A percentile compares a stretch with the other conserved stretches of the same genome.
These are phyloP conservation scores for Phytophthora idaei DNA, from an alignment of 352 stramenopile species.

Conservation along the genomic window DNA sequence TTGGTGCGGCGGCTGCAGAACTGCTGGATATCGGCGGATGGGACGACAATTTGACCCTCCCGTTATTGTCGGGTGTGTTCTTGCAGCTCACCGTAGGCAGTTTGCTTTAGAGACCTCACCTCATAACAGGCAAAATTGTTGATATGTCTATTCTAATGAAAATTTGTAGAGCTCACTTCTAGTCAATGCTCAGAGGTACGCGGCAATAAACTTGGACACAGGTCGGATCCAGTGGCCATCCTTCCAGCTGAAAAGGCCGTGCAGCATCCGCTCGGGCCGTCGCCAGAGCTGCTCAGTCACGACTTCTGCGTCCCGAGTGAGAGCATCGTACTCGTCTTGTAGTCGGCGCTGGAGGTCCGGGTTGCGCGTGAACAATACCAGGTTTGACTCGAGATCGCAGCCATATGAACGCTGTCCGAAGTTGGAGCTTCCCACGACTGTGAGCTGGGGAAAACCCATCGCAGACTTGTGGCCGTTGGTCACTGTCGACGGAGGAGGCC, in stretches of 20 bases:
- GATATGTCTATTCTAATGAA: slow-evolving; percentile 33
- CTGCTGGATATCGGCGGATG: slow-evolving; percentile 47
- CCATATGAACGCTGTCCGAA: slow-evolving; percentile 81
- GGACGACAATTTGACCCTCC: slow-evolving; percentile 69
- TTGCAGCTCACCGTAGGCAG: slow-evolving; percentile 37
- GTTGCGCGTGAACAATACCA: slow-evolving; percentile 68
- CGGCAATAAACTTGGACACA: slow-evolving; percentile 65
- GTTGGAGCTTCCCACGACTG: slow-evolving; percentile 79
- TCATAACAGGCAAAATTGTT: slow-evolving; percentile 9
- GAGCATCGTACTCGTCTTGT: slow-evolving; percentile 56
- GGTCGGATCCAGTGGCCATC: slow-evolving; percentile 79
- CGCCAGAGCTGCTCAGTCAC: slow-evolving; percentile 72
- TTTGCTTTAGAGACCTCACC: slow-evolving; percentile 19
- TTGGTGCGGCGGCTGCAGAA: slow-evolving; percentile 47
- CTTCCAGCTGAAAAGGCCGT: slow-evolving; percentile 74
- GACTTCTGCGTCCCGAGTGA: slow-evolving; percentile 51
- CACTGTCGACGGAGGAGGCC: slow-evolving; percentile 27
- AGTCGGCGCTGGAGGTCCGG: slow-evolving; percentile 52
- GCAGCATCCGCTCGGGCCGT: slow-evolving; percentile 58
- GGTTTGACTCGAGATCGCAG: slow-evolving; percentile 77
- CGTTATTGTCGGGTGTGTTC: slow-evolving; percentile 47
- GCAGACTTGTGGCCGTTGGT: slow-evolving; percentile 4
- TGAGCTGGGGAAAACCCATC: slow-evolving; percentile 42
- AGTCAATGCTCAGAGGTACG: slow-evolving; percentile 45
- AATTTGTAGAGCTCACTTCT: slow-evolving; percentile 9